A percentile compares a stretch with the other conserved stretches of the same genome.
Evolutionary conservation across 1,284 basidiomycete genomes (phyloP).

Genomic region (Moniliella sp.): DNA sequence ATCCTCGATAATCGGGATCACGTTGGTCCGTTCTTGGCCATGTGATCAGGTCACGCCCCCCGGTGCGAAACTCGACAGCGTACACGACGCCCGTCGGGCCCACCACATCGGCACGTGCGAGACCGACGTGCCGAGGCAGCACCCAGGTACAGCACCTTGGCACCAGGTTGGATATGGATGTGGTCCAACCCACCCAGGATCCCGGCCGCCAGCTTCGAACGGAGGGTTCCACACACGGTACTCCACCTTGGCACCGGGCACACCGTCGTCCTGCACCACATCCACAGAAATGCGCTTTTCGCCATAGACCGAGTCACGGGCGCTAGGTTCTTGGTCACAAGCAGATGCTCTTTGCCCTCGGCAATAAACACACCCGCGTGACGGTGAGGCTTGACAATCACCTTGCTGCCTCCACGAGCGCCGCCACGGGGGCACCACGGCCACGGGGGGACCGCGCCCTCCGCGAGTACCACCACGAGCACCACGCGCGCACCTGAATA

Average conservation of each 20-base stretch:
- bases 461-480: slow-evolving; percentile 22
- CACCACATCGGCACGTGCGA: slow-evolving; percentile 93
- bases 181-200: slow-evolving; percentile 83
- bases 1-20: slow-evolving; percentile 94
- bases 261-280: slow-evolving; percentile 44
- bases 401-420: slow-evolving; percentile 50
- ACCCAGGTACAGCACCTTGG: slow-evolving; percentile 91
- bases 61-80: slow-evolving; percentile 89
- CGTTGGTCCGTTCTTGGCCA: slow-evolving; percentile 99
- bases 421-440: slow-evolving; percentile 17
- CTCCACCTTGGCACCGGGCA: slow-evolving; percentile 54
- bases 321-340: slow-evolving; percentile 91
- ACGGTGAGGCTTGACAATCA: slow-evolving; percentile 77
- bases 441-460: slow-evolving; percentile 14
- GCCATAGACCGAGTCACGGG: slow-evolving; percentile 91
- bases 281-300: slow-evolving; percentile 51
- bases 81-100: slow-evolving; percentile 92
- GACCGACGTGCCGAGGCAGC: slow-evolving; percentile 88
- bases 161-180: slow-evolving; percentile 78
- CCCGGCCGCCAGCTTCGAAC: slow-evolving; percentile 86
- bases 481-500: slow-evolving; percentile 8
- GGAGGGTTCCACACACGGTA: slow-evolving; percentile 99
- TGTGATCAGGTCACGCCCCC: slow-evolving; percentile 90
- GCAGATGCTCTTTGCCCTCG: slow-evolving; percentile 62
- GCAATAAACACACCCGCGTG: slow-evolving; percentile 56